Conservation (phyloP, 805 yeast species). For the Saturnispora silvae region DNA sequence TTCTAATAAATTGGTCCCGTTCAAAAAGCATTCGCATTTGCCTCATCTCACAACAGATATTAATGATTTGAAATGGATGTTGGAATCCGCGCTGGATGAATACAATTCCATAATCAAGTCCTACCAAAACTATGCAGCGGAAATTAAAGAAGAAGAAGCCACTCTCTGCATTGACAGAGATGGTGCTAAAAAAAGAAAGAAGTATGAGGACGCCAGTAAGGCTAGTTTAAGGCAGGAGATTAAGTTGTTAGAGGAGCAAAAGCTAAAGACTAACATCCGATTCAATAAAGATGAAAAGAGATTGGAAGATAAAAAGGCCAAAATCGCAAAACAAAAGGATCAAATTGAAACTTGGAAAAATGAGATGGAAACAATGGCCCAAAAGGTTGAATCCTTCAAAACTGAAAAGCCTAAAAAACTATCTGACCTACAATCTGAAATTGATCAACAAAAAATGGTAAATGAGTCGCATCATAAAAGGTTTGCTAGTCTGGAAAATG, state of each 20-base stretch:
- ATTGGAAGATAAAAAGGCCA: constrained; percentile 20
- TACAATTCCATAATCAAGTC: constrained; percentile 27
- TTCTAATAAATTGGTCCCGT: constrained; percentile 4
- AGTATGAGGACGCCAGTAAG: constrained; percentile 32
- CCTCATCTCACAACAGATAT: constrained; percentile 30
- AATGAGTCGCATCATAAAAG: constrained; percentile 20
- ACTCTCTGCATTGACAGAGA: constrained; percentile 26
- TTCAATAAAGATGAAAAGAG: constrained; percentile 26
- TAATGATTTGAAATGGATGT: constrained; percentile 31
- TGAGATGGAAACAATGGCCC: constrained; percentile 19
- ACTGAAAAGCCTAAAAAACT: constrained; percentile 15
- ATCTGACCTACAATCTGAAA: constrained; percentile 14
- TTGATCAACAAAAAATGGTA: constrained; percentile 20
- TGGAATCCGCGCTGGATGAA: constrained; percentile 34
- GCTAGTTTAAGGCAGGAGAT: constrained; percentile 31
- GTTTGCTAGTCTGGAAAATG: constrained; percentile 25
- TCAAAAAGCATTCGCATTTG: constrained; percentile 13
- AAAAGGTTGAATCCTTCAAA: constrained; percentile 4
- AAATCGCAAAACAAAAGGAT: constrained; percentile 25
- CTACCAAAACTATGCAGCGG: constrained; percentile 24
- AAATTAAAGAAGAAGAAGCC: constrained; percentile 30
- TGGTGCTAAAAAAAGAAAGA: constrained; percentile 30
- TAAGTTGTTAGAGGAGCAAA: constrained; percentile 32
- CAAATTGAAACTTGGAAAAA: constrained; percentile 28
- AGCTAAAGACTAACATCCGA: constrained; percentile 27